Conservation (phyloP, 2,329 filamentous ascomycete genomes). For the Helotiales sp. region DNA sequence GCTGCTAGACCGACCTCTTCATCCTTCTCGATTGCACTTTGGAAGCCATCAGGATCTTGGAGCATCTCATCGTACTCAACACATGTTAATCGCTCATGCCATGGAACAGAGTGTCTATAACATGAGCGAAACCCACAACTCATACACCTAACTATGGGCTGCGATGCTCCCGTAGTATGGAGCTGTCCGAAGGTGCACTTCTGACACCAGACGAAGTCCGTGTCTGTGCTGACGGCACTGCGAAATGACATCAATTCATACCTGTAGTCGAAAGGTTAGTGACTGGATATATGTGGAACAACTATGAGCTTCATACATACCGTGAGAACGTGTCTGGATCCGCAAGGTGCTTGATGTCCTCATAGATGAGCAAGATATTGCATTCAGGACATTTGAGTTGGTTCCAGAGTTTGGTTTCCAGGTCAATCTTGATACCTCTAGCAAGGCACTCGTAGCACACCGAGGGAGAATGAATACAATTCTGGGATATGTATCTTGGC, state of each 20-base stretch:
- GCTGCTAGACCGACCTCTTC: too few species aligned
- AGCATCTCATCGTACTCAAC: slow-evolving; percentile 19
- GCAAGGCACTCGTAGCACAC: slow-evolving; percentile 12
- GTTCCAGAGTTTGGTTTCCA: slow-evolving; percentile 17
- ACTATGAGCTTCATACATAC: too few species aligned
- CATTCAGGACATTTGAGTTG: slow-evolving; percentile 20
- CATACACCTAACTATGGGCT: slow-evolving; percentile 15
- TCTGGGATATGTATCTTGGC: slow-evolving; percentile 5
- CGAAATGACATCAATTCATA: slow-evolving; percentile 17
- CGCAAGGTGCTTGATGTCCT: slow-evolving; percentile 16
- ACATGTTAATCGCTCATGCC: slow-evolving; percentile 19
- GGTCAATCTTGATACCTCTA: slow-evolving; percentile 10
- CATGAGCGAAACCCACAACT: slow-evolving; percentile 16
- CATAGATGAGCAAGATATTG: slow-evolving; percentile 9
- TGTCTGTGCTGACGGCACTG: slow-evolving; percentile 7
- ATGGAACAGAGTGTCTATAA: slow-evolving; percentile 10
- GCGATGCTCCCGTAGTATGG: slow-evolving; percentile 2
- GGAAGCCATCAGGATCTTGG: background rate
- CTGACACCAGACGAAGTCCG: slow-evolving; percentile 19
- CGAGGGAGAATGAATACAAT: slow-evolving; percentile 11
- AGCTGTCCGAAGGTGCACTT: slow-evolving; percentile 18
- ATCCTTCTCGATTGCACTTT: background rate
- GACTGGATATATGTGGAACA: too few species aligned
- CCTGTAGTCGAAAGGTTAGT: too few species aligned
- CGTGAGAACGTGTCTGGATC: slow-evolving; percentile 12